These are phyloP conservation scores for Flaveria bidentis DNA, from an alignment of 129 eudicot species.

Conservation along the genomic window DNA sequence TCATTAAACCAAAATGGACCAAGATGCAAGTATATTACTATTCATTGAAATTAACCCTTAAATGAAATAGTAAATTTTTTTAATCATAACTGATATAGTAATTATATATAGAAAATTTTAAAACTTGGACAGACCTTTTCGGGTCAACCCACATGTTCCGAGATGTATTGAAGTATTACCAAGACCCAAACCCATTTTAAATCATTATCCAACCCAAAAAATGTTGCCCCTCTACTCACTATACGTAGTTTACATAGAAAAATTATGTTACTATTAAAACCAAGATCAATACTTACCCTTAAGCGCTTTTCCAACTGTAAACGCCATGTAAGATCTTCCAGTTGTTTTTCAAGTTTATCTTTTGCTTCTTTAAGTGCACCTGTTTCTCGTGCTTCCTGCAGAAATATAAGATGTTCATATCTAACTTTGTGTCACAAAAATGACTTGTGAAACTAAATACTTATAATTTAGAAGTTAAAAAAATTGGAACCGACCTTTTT, in stretches of 20 bases:
- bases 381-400: constrained; percentile 92
- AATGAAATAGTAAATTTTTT: not conserved
- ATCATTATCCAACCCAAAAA: not conserved
- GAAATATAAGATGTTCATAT: constrained; percentile 26
- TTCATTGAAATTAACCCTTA: not conserved
- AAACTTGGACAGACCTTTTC: not conserved
- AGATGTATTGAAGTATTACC: not conserved
- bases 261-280: not conserved
- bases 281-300: constrained; percentile 54
- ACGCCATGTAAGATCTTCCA: constrained; percentile 98
- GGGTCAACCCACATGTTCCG: not conserved
- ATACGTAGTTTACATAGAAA: not conserved
- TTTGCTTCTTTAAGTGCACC: constrained; percentile 97
- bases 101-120: not conserved
- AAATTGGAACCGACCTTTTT: constrained; percentile 58
- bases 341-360: constrained; percentile 91
- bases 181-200: not conserved
- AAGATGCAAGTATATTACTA: not conserved
- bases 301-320: constrained; percentile 97
- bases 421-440: not conserved
- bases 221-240: not conserved
- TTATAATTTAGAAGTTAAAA: not conserved
- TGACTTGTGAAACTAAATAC: not conserved
- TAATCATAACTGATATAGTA: not conserved
- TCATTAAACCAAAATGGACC: not conserved